Evolutionary conservation across 331 rosid genomes (phyloP), one percentile per base, ranked within the genome.

Genomic region (Saraca asoca): DNA sequence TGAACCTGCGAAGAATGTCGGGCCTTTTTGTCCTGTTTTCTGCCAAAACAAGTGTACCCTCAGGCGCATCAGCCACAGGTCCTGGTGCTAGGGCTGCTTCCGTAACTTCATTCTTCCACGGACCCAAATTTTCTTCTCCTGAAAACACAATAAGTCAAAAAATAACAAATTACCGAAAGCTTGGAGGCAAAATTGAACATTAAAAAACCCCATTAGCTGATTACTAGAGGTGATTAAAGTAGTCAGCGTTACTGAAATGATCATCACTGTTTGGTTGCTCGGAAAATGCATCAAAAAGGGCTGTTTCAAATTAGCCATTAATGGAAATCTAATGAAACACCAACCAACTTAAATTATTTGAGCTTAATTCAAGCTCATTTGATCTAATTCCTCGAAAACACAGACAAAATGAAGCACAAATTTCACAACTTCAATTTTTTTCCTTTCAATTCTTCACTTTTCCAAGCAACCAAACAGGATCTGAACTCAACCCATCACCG

Each of bases 21-120:
- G 97, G 92, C 57, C 99, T 82, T 41, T 72, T 56, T 12, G 99
- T 94, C 81, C 95, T 79, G 65, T 85, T 86, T 2, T 87, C 96
- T 24, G 99, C 99, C 71, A 94, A 64, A 12, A 87, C 64, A 72
- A 94, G 99, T 66, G 88, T 79, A 64, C 63, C 60, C n/a, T 74
- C 80, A 50, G 69, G 60, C 17, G 60, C 79, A 59, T 77, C 76
- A 62, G 48, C 60, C 24, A 61, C 76, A 31, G 98, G 90, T 45
- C 80, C 95, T 5, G 97, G 87, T 65, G 87, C 90, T 44, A 59
- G 78, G 48, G 97, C 87, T 60, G 72, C 50, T 64, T 80, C 73
- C 45, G 75, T 60, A 19, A 75, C 67, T 62, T 74, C 86, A 64
- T 75, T 84, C 80, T 75, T 77, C 99, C 89, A 86, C 14, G 91